These are phyloP conservation scores for Ramichloridium luteum DNA, from an alignment of 2,329 filamentous ascomycete genomes.

Conservation along the genomic window DNA sequence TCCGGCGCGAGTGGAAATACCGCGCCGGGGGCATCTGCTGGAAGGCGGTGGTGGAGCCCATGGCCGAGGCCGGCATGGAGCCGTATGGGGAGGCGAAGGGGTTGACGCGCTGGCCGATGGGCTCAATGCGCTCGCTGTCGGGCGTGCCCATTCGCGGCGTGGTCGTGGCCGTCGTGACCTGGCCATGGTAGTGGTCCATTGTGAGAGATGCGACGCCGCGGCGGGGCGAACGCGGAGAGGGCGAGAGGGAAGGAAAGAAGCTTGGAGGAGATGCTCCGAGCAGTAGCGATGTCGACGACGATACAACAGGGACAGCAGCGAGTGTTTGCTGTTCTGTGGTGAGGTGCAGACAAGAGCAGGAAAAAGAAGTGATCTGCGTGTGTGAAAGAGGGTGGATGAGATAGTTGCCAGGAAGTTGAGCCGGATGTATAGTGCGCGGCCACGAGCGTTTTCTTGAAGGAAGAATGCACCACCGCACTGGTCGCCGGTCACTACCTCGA, in stretches of 20 bases:
- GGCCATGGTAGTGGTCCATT: slow-evolving; percentile 21
- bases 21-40: slow-evolving; percentile 20
- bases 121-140: slow-evolving; percentile 23
- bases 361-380: not conserved
- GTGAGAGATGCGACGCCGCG: slow-evolving; percentile 2
- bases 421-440: too few relatives aligned
- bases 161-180: slow-evolving; percentile 22
- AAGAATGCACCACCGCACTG: too few relatives aligned
- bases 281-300: too few relatives aligned
- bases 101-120: slow-evolving; percentile 15
- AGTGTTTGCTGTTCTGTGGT: too few relatives aligned
- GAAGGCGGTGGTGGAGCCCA: slow-evolving; percentile 31
- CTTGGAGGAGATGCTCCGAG: too few relatives aligned
- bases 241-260: not conserved
- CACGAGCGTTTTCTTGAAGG: too few relatives aligned
- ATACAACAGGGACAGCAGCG: too few relatives aligned
- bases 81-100: slow-evolving; percentile 31
- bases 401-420: not conserved
- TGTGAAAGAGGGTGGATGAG: not conserved
- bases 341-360: too few relatives aligned
- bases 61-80: slow-evolving; percentile 33
- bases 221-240: not conserved
- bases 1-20: slow-evolving; percentile 63
- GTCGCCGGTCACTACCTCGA: too few relatives aligned
- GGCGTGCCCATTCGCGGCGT: slow-evolving; percentile 30